Conservation (phyloP, 768 basidiomycete species). For the Podaxis carcinomalis region DNA sequence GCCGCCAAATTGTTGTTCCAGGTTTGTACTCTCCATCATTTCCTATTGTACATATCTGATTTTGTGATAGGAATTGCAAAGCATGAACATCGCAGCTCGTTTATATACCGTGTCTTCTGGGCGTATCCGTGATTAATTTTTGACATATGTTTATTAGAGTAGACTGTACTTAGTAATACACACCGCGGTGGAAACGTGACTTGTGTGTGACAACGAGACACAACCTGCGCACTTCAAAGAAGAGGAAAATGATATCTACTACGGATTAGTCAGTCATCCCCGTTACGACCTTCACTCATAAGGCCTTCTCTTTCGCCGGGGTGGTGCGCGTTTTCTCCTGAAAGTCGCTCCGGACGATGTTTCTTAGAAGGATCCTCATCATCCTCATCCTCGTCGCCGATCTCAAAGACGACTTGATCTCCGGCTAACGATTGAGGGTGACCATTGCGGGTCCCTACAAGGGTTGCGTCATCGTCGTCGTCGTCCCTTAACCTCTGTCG, state of each 20-base stretch:
- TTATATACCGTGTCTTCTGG: constrained; percentile 85
- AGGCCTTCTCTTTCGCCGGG: constrained; percentile 66
- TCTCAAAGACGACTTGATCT: constrained; percentile 84
- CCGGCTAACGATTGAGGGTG: constrained; percentile 46
- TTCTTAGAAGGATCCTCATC: constrained; percentile 48
- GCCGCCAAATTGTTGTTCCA: constrained; percentile 97
- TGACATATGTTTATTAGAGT: constrained; percentile 23
- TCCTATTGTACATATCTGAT: not conserved
- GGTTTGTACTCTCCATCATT: constrained; percentile 36
- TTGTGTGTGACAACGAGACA: not conserved
- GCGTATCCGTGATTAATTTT: constrained; percentile 65
- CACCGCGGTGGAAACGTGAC: constrained; percentile 12
- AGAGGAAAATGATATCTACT: not conserved
- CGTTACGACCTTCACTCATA: constrained; percentile 33
- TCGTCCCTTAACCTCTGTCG: constrained; percentile 51
- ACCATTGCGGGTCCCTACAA: constrained; percentile 57
- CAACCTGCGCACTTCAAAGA: not conserved
- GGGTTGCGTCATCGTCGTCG: constrained; percentile 67
- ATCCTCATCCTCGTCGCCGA: constrained; percentile 75
- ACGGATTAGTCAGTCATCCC: constrained; percentile 12
- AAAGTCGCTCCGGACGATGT: constrained; percentile 37
- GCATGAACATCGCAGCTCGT: constrained; percentile 92
- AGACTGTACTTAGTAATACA: constrained; percentile 32
- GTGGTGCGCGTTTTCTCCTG: constrained; percentile 41
- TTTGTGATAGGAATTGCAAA: constrained; percentile 72